Percentiles rank a stretch among this genome's conserved stretches.
These are phyloP conservation scores for Silene vulgaris DNA, from an alignment of 179 eudicot genomes.

Conservation along the genomic window DNA sequence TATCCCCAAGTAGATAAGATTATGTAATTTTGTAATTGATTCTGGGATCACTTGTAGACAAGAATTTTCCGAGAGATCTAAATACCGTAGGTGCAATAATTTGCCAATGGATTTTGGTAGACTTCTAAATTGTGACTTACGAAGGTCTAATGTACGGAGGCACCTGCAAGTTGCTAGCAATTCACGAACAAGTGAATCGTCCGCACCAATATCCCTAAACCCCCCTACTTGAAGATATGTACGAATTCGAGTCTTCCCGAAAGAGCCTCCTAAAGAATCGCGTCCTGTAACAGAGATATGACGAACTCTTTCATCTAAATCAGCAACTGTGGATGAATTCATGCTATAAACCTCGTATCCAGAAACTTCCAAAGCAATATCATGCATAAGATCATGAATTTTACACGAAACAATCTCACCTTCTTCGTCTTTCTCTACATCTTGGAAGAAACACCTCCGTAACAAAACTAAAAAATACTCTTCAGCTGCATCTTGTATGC, in stretches of 20 bases:
- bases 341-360: not conserved
- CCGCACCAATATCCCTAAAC: not conserved
- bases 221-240: too few relatives aligned
- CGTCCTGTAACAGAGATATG: not conserved
- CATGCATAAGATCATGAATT: constrained; percentile 20
- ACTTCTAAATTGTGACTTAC: too few relatives aligned
- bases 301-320: not conserved
- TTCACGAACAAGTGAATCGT: not conserved
- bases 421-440: not conserved
- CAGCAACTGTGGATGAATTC: not conserved
- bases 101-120: not conserved
- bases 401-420: not conserved
- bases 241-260: not conserved
- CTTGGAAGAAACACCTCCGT: constrained; percentile 4
- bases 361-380: not conserved
- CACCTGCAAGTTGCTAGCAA: not conserved
- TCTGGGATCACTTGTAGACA: not conserved
- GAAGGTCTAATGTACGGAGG: not conserved
- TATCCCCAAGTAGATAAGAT: not conserved
- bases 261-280: not conserved
- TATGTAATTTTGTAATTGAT: not conserved
- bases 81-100: constrained; percentile 15
- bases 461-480: not conserved
- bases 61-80: not conserved
- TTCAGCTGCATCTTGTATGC: not conserved